Base-by-base conservation (phyloP, 2,329 filamentous ascomycete genomes). In the Cladosporium sphaerospermum region DNA sequence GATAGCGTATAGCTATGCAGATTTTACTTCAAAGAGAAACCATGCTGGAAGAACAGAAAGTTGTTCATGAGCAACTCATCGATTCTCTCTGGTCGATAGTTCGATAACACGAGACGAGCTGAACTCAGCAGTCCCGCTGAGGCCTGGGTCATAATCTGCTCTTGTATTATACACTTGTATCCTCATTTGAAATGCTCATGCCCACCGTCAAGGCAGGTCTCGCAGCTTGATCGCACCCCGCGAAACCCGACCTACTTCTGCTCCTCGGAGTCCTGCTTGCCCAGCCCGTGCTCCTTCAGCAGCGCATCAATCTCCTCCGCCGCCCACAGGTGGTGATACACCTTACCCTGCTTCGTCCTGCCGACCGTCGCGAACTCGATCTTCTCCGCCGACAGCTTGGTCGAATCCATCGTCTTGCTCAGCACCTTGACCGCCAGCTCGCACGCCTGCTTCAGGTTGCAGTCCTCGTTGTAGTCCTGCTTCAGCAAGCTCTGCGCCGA, bases 371-470 rank as follows among this genome's bases (percentile, higher is more conserved):
- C 95, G 68, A 99, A 99, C 70, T 99, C 93, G 69, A 99, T 96
- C 83, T 99, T 99, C 81, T 99, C 93, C 69, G 90, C 96, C 78
- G 90, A 96, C 69, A 99, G 76, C 80, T 96, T 99, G 52, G 92
- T 97, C 52, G 91, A 96, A 72, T 99, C 93, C 95, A 99, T 99
- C 5, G 93, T 99, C 84, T 99, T 99, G 81, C 93, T 97, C 61
- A 99, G 76, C 59, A 99, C 93, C 81, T 99, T 99, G 71, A 99
- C 93, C 9, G 93, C 93, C 80, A 96, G 86, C 52, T 87, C 90
- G 71, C 93, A 99, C 4, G 95, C 93, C 77, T 99, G 93, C 77
- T 96, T 89, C 68, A 99, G 73, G 61, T 89, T 86, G 73, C 91
- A 97, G 64, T 97, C 91, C 75, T 99, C 93, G 80, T 97, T 96